These are phyloP conservation scores for Podosphaera leucotricha DNA, from an alignment of 2,329 filamentous ascomycete species.

Conservation along the genomic window DNA sequence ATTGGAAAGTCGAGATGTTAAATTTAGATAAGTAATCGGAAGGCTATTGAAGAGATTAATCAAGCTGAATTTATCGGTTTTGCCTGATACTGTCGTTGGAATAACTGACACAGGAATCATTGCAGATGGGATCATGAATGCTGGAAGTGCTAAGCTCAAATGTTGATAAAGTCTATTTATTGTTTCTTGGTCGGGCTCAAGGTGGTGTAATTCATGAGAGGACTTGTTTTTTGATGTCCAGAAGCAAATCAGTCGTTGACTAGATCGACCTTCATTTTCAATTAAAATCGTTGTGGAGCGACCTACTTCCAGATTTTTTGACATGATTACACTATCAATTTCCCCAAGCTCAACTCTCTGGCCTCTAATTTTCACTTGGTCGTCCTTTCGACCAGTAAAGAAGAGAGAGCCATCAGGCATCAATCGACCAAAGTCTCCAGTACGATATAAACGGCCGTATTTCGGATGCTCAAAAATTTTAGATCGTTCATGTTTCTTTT, in stretches of 20 bases:
- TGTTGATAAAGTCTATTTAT: slow-evolving; percentile 27
- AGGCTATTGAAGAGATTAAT: slow-evolving; percentile 24
- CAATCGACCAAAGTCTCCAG: slow-evolving; percentile 61
- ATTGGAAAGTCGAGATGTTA: slow-evolving; percentile 10
- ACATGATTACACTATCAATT: slow-evolving; percentile 36
- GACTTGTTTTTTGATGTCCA: slow-evolving; percentile 26
- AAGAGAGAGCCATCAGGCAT: slow-evolving; percentile 53
- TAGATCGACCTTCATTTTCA: slow-evolving; percentile 16
- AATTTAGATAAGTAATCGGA: slow-evolving; percentile 20
- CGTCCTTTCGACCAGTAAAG: slow-evolving; percentile 50
- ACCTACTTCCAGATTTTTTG: slow-evolving; percentile 20
- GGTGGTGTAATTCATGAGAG: slow-evolving; percentile 6
- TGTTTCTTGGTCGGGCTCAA: slow-evolving; percentile 17
- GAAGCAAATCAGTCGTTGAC: slow-evolving; percentile 41
- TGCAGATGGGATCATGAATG: slow-evolving; percentile 59
- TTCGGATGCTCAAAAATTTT: slow-evolving; percentile 46
- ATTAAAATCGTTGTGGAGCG: slow-evolving; percentile 42
- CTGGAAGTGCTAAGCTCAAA: slow-evolving; percentile 33
- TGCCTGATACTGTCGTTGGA: slow-evolving; percentile 52
- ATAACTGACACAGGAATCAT: slow-evolving; percentile 46
- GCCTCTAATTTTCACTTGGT: slow-evolving; percentile 62
- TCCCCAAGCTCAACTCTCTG: slow-evolving; percentile 61
- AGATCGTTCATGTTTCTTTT: slow-evolving; percentile 33
- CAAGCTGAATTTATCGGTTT: slow-evolving; percentile 40
- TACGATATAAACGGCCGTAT: slow-evolving; percentile 56